Conservation (phyloP, 2,329 filamentous ascomycete genomes). For the Coniochaeta ligniaria region DNA sequence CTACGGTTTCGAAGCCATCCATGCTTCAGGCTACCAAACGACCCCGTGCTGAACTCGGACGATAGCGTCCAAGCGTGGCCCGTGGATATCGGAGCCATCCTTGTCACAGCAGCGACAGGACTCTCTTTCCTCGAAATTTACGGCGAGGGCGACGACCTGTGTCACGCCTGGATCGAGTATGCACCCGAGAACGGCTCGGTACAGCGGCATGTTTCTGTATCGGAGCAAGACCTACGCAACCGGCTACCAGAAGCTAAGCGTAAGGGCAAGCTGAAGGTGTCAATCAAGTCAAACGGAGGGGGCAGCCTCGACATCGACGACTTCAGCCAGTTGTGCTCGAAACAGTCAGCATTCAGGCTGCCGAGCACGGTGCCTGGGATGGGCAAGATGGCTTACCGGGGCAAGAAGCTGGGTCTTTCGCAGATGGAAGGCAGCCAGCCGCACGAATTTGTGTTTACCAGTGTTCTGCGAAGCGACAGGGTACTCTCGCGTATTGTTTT, state of each 20-base stretch:
- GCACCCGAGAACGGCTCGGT: slow-evolving; percentile 52
- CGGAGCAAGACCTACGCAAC: slow-evolving; percentile 66
- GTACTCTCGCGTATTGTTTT: slow-evolving; percentile 68
- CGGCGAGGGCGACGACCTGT: slow-evolving; percentile 71
- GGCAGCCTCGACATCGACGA: slow-evolving; percentile 73
- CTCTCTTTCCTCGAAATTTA: slow-evolving; percentile 82
- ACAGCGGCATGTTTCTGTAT: slow-evolving; percentile 66
- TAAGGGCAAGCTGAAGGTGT: slow-evolving; percentile 62
- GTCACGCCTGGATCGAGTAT: slow-evolving; percentile 77
- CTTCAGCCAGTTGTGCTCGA: slow-evolving; percentile 62
- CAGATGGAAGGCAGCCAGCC: slow-evolving; percentile 62
- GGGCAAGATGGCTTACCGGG: slow-evolving; percentile 66
- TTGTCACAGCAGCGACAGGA: slow-evolving; percentile 73
- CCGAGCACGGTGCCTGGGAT: slow-evolving; percentile 42
- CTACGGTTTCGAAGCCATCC: slow-evolving; percentile 87
- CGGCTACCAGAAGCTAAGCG: slow-evolving; percentile 66
- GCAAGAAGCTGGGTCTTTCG: slow-evolving; percentile 66
- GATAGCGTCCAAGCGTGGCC: slow-evolving; percentile 80
- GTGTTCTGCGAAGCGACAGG: slow-evolving; percentile 59
- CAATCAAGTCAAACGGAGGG: slow-evolving; percentile 69
- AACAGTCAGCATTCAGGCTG: slow-evolving; percentile 66
- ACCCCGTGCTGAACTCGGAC: slow-evolving; percentile 57
- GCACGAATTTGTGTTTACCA: slow-evolving; percentile 69
- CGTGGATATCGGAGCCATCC: slow-evolving; percentile 67
- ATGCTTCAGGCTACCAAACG: slow-evolving; percentile 78